These are phyloP conservation scores for Stramenopiles sp. DNA, from an alignment of 352 stramenopile species.

Conservation along the genomic window DNA sequence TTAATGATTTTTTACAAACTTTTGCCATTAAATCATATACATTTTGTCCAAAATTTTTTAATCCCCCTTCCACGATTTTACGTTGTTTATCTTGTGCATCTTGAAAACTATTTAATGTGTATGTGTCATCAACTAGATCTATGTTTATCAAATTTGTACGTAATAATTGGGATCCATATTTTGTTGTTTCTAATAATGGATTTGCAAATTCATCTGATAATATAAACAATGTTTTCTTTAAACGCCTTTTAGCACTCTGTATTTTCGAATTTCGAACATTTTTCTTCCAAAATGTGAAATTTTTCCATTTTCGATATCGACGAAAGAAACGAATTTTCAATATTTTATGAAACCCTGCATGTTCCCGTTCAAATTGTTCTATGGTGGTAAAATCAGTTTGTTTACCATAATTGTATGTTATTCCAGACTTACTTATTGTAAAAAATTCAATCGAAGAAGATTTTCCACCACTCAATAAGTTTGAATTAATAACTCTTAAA, in stretches of 20 bases:
- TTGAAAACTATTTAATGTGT: conserved; percentile 27
- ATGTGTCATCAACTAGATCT: neutral
- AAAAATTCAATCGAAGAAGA: no score
- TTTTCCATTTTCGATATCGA: conserved; percentile 77
- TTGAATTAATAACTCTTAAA: no score
- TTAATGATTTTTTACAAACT: conserved; percentile 70
- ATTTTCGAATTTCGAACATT: conserved; percentile 61
- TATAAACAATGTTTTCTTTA: conserved; percentile 61
- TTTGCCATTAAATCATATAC: conserved; percentile 40
- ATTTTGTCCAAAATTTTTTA: conserved; percentile 24
- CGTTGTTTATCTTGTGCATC: conserved; percentile 23
- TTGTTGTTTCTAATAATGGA: conserved; percentile 45
- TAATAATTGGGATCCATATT: conserved; percentile 39
- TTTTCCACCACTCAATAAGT: no score
- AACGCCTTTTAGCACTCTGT: conserved; percentile 41
- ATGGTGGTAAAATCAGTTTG: no score
- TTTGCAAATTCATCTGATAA: no score
- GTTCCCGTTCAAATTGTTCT: no score
- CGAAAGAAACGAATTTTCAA: conserved; percentile 67
- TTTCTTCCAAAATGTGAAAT: conserved; percentile 73
- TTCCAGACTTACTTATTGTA: no score
- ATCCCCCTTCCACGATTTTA: conserved; percentile 5
- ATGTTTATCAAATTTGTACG: neutral
- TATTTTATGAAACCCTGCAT: no score
- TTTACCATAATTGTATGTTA: no score